phyloP scores from a whole-genome alignment of 768 basidiomycete species.

The Suillus weaverae region DNA sequence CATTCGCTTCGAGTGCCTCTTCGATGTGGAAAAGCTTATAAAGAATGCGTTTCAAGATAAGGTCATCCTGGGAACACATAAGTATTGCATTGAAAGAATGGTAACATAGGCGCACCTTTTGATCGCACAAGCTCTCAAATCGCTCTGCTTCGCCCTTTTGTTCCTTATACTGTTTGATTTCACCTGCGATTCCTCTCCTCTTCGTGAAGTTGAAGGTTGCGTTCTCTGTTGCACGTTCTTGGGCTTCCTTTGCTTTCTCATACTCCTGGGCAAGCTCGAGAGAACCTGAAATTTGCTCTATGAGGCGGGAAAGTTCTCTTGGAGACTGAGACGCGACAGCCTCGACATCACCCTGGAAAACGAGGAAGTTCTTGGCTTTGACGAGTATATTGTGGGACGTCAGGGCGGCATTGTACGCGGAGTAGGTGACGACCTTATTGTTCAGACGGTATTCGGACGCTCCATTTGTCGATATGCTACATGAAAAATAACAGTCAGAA shows the following conservation, averaged over 20 bases:
- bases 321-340: slow-evolving; percentile 95
- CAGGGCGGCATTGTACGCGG: slow-evolving; percentile 86
- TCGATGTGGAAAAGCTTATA: slow-evolving; percentile 93
- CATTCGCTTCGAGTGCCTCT: slow-evolving; percentile 72
- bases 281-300: slow-evolving; percentile 95
- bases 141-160: slow-evolving; percentile 92
- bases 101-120: slow-evolving; percentile 52
- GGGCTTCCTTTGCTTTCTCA: slow-evolving; percentile 82
- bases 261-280: slow-evolving; percentile 88
- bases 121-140: slow-evolving; percentile 75
- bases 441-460: slow-evolving; percentile 92
- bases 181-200: slow-evolving; percentile 87
- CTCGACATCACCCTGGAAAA: slow-evolving; percentile 99
- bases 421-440: slow-evolving; percentile 75
- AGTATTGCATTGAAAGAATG: slow-evolving; percentile 1
- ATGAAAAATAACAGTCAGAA: neutral
- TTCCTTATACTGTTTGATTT: slow-evolving; percentile 97
- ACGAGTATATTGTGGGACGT: slow-evolving; percentile 92
- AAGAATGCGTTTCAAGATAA: slow-evolving; percentile 78
- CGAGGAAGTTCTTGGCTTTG: slow-evolving; percentile 98
- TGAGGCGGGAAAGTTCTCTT: slow-evolving; percentile 82
- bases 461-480: slow-evolving; percentile 84
- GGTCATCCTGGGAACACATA: slow-evolving; percentile 58
- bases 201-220: slow-evolving; percentile 95
- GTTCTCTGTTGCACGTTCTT: slow-evolving; percentile 90